Percentiles rank a stretch among this genome's conserved stretches.
phyloP scores from a whole-genome alignment of 805 yeast species.

The Yarrowia sp. region DNA sequence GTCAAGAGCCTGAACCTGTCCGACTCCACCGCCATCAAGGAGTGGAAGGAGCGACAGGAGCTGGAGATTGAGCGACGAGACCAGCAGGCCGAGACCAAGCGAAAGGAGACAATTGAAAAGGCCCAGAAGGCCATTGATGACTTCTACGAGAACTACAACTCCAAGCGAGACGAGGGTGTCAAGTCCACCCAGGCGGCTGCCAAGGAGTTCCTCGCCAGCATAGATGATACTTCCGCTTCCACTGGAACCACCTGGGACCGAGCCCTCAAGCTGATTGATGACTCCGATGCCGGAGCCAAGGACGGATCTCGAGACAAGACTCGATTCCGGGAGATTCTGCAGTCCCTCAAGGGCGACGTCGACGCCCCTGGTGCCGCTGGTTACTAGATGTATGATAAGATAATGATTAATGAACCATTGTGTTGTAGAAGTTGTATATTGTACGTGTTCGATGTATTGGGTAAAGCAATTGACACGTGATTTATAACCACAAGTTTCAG shows the following conservation, averaged over 20 bases:
- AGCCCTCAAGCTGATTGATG: slow-evolving; percentile 50
- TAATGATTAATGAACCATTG: slow-evolving; percentile 7
- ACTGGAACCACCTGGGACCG: slow-evolving; percentile 58
- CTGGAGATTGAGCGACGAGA: slow-evolving; percentile 80
- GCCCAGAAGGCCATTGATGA: slow-evolving; percentile 86
- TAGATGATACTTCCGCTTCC: slow-evolving; percentile 54
- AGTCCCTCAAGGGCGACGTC: slow-evolving; percentile 63
- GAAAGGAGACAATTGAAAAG: slow-evolving; percentile 63
- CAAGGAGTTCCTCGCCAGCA: slow-evolving; percentile 64
- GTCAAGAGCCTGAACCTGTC: slow-evolving; percentile 38
- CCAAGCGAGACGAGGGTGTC: slow-evolving; percentile 69
- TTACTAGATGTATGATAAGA: slow-evolving; percentile 39
- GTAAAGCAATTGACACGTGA: no score
- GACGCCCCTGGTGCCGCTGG: slow-evolving; percentile 78
- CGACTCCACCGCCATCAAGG: slow-evolving; percentile 59
- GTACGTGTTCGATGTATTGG: no score
- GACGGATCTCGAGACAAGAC: slow-evolving; percentile 56
- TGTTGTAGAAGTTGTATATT: no score
- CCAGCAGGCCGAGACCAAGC: slow-evolving; percentile 60
- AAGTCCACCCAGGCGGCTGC: slow-evolving; percentile 66
- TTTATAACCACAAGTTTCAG: no score
- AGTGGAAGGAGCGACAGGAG: slow-evolving; percentile 81
- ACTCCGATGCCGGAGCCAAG: slow-evolving; percentile 48
- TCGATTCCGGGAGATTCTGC: slow-evolving; percentile 63
- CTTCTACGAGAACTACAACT: slow-evolving; percentile 86